phyloP scores from a whole-genome alignment of 495 filamentous ascomycete genomes.

The Talaromyces thailandensis region DNA sequence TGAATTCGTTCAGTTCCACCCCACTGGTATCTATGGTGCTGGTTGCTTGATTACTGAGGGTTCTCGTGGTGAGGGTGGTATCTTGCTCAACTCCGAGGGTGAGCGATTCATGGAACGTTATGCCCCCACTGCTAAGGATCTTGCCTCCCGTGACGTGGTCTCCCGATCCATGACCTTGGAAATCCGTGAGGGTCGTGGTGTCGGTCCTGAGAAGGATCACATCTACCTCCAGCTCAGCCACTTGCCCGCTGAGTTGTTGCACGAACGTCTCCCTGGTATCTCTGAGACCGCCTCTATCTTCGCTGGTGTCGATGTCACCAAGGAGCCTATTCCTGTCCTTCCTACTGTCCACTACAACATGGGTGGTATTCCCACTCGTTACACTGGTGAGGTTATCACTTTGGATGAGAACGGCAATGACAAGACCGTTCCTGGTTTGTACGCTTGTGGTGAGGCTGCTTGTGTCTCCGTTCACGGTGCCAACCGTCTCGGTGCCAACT shows the following conservation, averaged over 20 bases:
- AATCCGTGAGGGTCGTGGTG: constrained; percentile 93
- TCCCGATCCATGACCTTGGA: constrained; percentile 96
- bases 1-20: constrained; percentile 99
- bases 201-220: constrained; percentile 93
- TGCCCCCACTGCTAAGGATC: constrained; percentile 93
- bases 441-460: constrained; percentile 93
- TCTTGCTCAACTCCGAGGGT: constrained; percentile 91
- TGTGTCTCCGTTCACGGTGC: constrained; percentile 97
- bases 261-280: constrained; percentile 95
- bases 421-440: constrained; percentile 89
- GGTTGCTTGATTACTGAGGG: constrained; percentile 98
- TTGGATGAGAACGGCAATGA: constrained; percentile 76
- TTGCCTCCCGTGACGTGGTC: constrained; percentile 86
- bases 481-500: constrained; percentile 96
- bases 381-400: constrained; percentile 90
- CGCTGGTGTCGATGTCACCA: constrained; percentile 89
- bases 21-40: constrained; percentile 97
- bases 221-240: constrained; percentile 96
- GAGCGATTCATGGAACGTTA: constrained; percentile 99
- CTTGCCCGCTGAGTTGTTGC: constrained; percentile 79
- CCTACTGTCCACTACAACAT: constrained; percentile 99
- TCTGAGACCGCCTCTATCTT: constrained; percentile 97
- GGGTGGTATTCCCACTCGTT: constrained; percentile 96
- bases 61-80: constrained; percentile 95
- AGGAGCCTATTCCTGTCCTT: constrained; percentile 93